A percentile compares a stretch with the other conserved stretches of the same genome.
phyloP scores from a whole-genome alignment of 1,139 yeast genomes.

The Suhomyces coccinellae region DNA sequence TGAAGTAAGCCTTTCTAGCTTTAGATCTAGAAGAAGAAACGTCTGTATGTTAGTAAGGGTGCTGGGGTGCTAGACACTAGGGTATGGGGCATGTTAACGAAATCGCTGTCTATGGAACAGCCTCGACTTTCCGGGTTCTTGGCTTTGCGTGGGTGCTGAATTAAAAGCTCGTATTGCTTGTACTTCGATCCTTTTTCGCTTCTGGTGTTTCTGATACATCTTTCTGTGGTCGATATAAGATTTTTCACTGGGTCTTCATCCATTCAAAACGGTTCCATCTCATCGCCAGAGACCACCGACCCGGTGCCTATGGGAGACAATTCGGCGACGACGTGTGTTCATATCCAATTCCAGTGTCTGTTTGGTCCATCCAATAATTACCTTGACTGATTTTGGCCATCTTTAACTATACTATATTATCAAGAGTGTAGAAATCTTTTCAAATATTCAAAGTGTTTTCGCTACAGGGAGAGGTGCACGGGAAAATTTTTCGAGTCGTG shows the following conservation, averaged over 20 bases:
- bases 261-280: neutral
- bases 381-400: slow-evolving; percentile 70
- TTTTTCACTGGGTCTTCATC: neutral
- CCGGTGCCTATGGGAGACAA: neutral
- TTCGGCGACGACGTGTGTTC: neutral
- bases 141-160: too few relatives aligned
- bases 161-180: too few relatives aligned
- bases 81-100: too few relatives aligned
- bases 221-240: neutral
- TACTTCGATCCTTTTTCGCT: too few relatives aligned
- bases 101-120: too few relatives aligned
- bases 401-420: slow-evolving; percentile 24
- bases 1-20: slow-evolving; percentile 99
- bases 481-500: slow-evolving; percentile 18
- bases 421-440: slow-evolving; percentile 13
- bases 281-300: neutral
- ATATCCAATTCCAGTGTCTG: slow-evolving; percentile 2
- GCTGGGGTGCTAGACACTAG: neutral
- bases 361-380: slow-evolving; percentile 27
- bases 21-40: slow-evolving; percentile 99
- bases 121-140: too few relatives aligned
- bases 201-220: neutral
- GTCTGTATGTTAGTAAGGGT: slow-evolving; percentile 56
- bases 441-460: slow-evolving; percentile 10
- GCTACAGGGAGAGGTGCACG: slow-evolving; percentile 10